Base-by-base conservation (phyloP, 495 filamentous ascomycete genomes). In the Penicillium chermesinum region DNA sequence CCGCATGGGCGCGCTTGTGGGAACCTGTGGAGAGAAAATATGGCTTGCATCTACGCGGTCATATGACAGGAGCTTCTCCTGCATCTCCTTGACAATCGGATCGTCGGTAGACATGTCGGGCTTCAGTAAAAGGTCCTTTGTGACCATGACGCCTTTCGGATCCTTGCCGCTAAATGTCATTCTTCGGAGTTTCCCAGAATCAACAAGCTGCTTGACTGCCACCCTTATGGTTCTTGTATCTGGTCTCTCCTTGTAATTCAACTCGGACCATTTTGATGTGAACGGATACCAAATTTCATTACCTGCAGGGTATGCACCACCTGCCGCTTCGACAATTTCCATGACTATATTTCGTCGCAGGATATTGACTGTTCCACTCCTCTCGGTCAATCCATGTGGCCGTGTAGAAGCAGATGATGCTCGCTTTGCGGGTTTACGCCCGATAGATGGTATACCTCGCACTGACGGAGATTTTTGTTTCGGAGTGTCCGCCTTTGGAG, bases 271-370 rank as follows among this genome's bases (percentile, higher is more conserved):
- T 32, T 73, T 64, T 2, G 72, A 74, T 9, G 74, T 64, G 51
- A 89, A 81, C n/a, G 87, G 82, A 54, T 81, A 78, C 65, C 81
- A 86, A 3, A 96, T 69, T 38, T 87, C 82, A 44, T 75, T 74
- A n/a, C 83, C 79, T 18, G 83, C 81, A 9, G 87, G 87, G 47
- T 87, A 91, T 2, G 87, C 82, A 2, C 88, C 88, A 30, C 74
- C 70, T 51, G 85, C 86, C 38, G 74, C 77, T 20, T 85, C 72
- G 7, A 94, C 60, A 21, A 95, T 70, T 37, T 87, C 79, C 52
- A 84, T 68, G 35, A 95, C 73, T 33, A 91, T 83, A 16, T 80
- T 78, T 34, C 74, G 77, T 6, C 82, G 72, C 34, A 76, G 53
- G 33, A 73, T 46, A 8, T 62, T 67, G 17, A 78, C 59, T 5